A percentile compares a stretch with the other conserved stretches of the same genome.
phyloP scores from a whole-genome alignment of 352 stramenopile genomes.

The Nothophytophthora sp. region DNA sequence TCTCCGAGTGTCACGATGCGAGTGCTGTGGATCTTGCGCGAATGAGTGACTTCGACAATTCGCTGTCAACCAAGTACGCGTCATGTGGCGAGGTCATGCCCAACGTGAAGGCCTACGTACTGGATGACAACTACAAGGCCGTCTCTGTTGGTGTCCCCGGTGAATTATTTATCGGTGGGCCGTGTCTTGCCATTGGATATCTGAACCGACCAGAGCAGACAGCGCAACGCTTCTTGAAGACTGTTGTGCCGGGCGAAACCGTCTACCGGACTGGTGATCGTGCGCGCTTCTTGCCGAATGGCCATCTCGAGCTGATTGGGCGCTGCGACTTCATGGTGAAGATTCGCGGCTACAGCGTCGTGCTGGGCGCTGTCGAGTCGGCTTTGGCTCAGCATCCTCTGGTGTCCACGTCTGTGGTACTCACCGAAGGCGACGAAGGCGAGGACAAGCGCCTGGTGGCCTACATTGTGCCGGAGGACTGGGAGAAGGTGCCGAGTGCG shows the following conservation, averaged over 20 bases:
- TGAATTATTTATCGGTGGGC: constrained; percentile 87
- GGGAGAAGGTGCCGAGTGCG: constrained; percentile 63
- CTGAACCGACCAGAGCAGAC: constrained; percentile 81
- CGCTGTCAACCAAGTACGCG: constrained; percentile 84
- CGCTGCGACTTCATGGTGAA: constrained; percentile 97
- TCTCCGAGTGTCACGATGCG: constrained; percentile 94
- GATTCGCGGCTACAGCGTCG: constrained; percentile 95
- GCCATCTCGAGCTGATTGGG: constrained; percentile 92
- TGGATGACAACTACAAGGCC: constrained; percentile 70
- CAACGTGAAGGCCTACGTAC: constrained; percentile 76
- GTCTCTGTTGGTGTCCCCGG: constrained; percentile 72
- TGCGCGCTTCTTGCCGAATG: constrained; percentile 88
- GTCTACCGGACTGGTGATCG: constrained; percentile 94
- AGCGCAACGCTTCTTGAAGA: constrained; percentile 70
- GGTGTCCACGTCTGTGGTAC: constrained; percentile 88
- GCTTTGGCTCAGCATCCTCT: constrained; percentile 85
- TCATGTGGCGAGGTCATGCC: constrained; percentile 88
- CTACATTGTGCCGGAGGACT: constrained; percentile 88
- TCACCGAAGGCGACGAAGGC: constrained; percentile 84
- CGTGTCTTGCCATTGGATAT: constrained; percentile 86
- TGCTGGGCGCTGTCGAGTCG: constrained; percentile 91
- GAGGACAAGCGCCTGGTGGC: constrained; percentile 92
- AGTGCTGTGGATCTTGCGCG: constrained; percentile 78
- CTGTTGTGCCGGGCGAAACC: constrained; percentile 62
- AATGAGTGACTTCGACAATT: constrained; percentile 73